phyloP scores from a whole-genome alignment of 305 asterid genomes.

The Solanum hybrid region DNA sequence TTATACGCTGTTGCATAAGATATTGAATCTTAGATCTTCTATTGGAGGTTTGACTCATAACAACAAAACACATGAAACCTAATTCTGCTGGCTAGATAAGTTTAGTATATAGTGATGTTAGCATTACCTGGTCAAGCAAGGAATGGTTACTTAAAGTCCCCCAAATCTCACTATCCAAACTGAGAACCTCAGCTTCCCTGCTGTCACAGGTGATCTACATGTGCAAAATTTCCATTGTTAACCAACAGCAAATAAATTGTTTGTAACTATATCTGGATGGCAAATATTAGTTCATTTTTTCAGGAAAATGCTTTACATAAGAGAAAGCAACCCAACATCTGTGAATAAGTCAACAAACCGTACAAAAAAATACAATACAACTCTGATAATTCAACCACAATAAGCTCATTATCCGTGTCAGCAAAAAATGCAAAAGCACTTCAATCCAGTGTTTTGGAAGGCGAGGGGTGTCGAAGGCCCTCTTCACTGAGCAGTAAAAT shows the following conservation, averaged over 20 bases:
- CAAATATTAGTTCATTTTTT: background rate
- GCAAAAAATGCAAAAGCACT: background rate
- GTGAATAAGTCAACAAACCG: background rate
- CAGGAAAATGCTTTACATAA: background rate
- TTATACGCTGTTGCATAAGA: background rate
- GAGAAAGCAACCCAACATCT: background rate
- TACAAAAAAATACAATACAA: background rate
- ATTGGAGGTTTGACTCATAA: background rate
- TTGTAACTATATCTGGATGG: background rate
- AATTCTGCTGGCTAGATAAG: background rate
- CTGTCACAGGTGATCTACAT: constrained; percentile 18
- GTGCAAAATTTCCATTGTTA: constrained; percentile 6
- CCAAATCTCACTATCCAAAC: constrained; percentile 24
- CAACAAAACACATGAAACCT: background rate
- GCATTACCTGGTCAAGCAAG: constrained; percentile 8
- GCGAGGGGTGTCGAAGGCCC: background rate
- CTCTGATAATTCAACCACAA: background rate
- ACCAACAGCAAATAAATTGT: constrained; percentile 3
- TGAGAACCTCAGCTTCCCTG: constrained; percentile 23
- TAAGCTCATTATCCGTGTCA: background rate
- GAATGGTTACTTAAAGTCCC: constrained; percentile 13
- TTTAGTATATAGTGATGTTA: background rate
- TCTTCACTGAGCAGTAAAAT: background rate
- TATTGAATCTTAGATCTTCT: background rate
- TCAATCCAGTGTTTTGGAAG: background rate